Conservation (phyloP, 2,329 filamentous ascomycete genomes). For the Aspergillus sp. region DNA sequence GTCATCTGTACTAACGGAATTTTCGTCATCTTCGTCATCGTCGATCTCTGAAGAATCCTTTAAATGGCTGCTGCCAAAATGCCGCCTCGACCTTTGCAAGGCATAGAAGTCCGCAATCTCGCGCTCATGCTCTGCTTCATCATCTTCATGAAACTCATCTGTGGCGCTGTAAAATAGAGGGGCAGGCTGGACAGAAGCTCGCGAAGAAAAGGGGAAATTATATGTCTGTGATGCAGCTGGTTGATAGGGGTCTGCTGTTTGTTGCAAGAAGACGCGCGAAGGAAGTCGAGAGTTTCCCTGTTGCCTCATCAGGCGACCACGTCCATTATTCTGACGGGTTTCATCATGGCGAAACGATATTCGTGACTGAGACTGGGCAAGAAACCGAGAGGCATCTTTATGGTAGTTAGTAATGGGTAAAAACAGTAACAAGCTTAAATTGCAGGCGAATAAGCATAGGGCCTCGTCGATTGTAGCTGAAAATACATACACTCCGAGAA, state of each 20-base stretch:
- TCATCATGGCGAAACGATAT: conserved; percentile 67
- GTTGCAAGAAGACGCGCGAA: conserved; percentile 47
- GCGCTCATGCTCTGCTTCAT: conserved; percentile 82
- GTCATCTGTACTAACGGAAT: conserved; percentile 54
- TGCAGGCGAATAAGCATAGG: too few species aligned
- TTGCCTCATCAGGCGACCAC: conserved; percentile 35
- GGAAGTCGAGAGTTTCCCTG: conserved; percentile 44
- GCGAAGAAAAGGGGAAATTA: conserved; percentile 73
- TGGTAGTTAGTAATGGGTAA: conserved; percentile 1
- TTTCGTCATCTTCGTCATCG: conserved; percentile 53
- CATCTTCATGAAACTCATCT: conserved; percentile 88
- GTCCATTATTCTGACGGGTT: conserved; percentile 38
- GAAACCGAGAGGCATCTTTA: conserved; percentile 89
- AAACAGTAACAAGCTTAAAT: too few species aligned
- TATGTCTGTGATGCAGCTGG: conserved; percentile 65
- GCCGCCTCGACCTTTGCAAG: conserved; percentile 79
- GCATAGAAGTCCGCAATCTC: conserved; percentile 95
- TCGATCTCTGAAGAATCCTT: conserved; percentile 83
- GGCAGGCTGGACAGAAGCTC: conserved; percentile 71
- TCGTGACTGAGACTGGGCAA: conserved; percentile 92
- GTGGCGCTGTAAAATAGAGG: conserved; percentile 91
- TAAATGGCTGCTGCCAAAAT: conserved; percentile 78
- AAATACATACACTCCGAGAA: conserved; percentile 78
- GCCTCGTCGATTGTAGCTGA: background rate
- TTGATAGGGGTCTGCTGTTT: conserved; percentile 73